phyloP scores from a whole-genome alignment of 148 eudicot genomes.

The Rheum nobile region DNA sequence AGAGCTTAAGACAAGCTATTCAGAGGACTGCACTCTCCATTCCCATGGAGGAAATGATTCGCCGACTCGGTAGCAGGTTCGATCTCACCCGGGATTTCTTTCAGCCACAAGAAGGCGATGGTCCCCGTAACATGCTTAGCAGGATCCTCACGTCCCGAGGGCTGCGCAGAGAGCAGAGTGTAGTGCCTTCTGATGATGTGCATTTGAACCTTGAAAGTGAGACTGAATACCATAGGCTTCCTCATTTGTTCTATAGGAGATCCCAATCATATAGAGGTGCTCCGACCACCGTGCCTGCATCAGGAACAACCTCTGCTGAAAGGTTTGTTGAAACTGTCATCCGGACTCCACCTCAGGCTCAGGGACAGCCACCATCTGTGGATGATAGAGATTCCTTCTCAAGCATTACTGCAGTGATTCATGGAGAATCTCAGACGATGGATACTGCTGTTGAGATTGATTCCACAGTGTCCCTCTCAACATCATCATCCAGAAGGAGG shows the following conservation, averaged over 20 bases:
- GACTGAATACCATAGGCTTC: conserved; percentile 29
- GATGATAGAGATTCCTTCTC: conserved; percentile 93
- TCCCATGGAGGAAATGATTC: conserved; percentile 87
- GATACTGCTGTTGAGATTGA: conserved; percentile 89
- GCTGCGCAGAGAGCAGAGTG: conserved; percentile 45
- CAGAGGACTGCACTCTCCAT: conserved; percentile 53
- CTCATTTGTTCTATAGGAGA: conserved; percentile 51
- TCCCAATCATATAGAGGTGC: conserved; percentile 36
- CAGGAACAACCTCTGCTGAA: conserved; percentile 30
- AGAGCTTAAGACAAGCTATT: conserved; percentile 80
- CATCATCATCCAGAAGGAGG: conserved; percentile 67
- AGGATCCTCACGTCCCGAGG: conserved; percentile 60
- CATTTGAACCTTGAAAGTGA: conserved; percentile 34
- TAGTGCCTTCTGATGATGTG: conserved; percentile 36
- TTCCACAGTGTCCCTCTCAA: conserved; percentile 67
- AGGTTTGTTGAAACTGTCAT: conserved; percentile 42
- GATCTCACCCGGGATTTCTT: conserved; percentile 45
- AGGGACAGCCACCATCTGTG: conserved; percentile 34
- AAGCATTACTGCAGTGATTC: conserved; percentile 84
- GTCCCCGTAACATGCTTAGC: conserved; percentile 35
- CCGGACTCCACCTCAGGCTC: conserved; percentile 33
- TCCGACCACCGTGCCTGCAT: conserved; percentile 17
- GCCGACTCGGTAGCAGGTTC: conserved; percentile 74
- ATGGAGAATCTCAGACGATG: conserved; percentile 72
- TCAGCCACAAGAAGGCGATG: conserved; percentile 28